Conservation (phyloP, 2,329 filamentous ascomycete species). For the Fusarium aywerte region DNA sequence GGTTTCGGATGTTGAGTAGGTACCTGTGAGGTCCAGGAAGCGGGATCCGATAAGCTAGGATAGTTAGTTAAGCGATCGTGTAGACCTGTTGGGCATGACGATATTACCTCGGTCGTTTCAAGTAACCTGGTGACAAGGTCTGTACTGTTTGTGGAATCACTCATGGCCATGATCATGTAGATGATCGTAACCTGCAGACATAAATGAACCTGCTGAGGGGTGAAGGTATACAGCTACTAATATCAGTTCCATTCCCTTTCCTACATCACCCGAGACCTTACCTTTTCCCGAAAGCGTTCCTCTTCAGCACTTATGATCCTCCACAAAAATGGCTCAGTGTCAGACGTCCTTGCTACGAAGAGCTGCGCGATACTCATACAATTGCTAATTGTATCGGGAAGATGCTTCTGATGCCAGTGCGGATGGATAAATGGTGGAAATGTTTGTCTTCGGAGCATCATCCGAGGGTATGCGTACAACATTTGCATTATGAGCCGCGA, state of each 20-base stretch:
- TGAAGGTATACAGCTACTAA: not conserved
- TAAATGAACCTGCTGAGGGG: conserved; percentile 28
- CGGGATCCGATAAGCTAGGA: conserved; percentile 22
- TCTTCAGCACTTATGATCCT: conserved; percentile 42
- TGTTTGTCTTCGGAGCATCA: conserved; percentile 48
- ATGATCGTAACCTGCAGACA: conserved; percentile 43
- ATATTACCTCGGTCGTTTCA: conserved; percentile 32
- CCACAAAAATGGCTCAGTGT: conserved; percentile 46
- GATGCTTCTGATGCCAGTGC: conserved; percentile 34
- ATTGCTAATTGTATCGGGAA: conserved; percentile 40
- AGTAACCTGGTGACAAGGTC: conserved; percentile 18
- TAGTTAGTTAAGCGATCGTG: fast-evolving
- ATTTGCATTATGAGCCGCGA: conserved; percentile 41
- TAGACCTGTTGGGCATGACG: fast-evolving
- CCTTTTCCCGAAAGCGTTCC: conserved; percentile 34
- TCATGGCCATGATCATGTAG: conserved; percentile 49
- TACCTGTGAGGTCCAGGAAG: conserved; percentile 12
- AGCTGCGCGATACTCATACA: conserved; percentile 46
- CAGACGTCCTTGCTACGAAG: conserved; percentile 37
- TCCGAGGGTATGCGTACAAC: conserved; percentile 46
- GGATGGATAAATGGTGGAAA: conserved; percentile 50
- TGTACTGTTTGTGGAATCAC: conserved; percentile 22
- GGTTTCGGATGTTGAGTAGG: conserved; percentile 30
- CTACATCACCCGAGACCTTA: not conserved
- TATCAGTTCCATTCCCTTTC: not conserved